Evolutionary conservation across 352 stramenopile genomes (phyloP), one percentile per base, ranked within the genome.

Genomic region (Globisporangium sylvaticum): DNA sequence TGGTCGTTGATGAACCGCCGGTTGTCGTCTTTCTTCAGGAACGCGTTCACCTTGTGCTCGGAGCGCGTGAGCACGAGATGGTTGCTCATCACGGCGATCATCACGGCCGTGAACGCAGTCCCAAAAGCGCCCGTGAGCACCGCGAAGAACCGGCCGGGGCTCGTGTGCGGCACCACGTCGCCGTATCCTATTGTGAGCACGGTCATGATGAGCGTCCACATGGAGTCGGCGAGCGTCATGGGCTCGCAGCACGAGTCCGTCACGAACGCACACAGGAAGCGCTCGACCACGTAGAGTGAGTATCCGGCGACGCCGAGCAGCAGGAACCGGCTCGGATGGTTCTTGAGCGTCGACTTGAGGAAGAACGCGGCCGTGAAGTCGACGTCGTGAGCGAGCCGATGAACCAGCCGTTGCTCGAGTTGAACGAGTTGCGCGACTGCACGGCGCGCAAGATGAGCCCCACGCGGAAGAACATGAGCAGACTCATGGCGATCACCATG

Each of bases 361-460:
- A 91, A 91, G 70, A 90, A 94, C 14, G 77, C 72, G 20, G 72
- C 34, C 12, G 75, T 85, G 70, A 90, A 94, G 66, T 94, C 82
- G 31, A 94, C 81, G 57, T 91, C 24, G 86, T 94, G 52, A 92
- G 74, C 54, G 86, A 69, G 37, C 80, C 72, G 64, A 94, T 92
- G 70, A 94, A 94, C 82, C 83, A 90, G 48, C 83, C 82, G 64
- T 92, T 91, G 73, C 76, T 91, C 61, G 82, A 83, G 62, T 92
- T 94, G 72, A 94, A 90, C 66, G 83, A 81, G 71, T 81, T 83
- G 50, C 76, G 81, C 62, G 84, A 86, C 58, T 88, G 73, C 50
- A 89, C 73, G 27, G 90, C 77, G 25, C 83, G 80, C 15, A 89
- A 37, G 9, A 87, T 55, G 62, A 92, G 74, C 50, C 60, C 75